A percentile compares a stretch with the other conserved stretches of the same genome.
Evolutionary conservation across 2,329 filamentous ascomycete genomes (phyloP).

Genomic region (Cucurbitaria berberidis): DNA sequence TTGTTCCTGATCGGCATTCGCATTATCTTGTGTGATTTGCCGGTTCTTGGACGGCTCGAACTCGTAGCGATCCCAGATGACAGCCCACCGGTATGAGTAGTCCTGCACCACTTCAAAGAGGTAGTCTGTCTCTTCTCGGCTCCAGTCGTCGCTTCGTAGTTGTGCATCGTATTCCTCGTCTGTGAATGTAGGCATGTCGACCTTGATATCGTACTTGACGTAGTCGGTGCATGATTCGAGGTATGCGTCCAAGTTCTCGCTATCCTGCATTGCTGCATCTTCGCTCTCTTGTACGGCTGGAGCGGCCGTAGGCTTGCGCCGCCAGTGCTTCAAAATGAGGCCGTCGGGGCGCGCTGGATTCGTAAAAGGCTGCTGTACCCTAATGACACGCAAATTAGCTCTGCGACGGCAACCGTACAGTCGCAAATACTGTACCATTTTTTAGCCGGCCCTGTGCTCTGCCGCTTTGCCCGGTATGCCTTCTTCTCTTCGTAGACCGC

Average conservation of each 20-base stretch:
- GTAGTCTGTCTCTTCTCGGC: constrained; percentile 92
- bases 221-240: constrained; percentile 65
- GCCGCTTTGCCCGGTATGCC: constrained; percentile 47
- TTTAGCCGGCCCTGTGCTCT: constrained; percentile 48
- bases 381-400: constrained; percentile 22
- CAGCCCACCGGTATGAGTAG: constrained; percentile 86
- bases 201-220: constrained; percentile 85
- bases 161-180: constrained; percentile 84
- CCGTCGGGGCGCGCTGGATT: constrained; percentile 79
- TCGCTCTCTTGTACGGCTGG: constrained; percentile 39
- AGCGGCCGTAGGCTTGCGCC: constrained; percentile 60
- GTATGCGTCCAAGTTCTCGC: constrained; percentile 45
- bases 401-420: neutral
- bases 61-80: constrained; percentile 93
- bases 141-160: constrained; percentile 79
- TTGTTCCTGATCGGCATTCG: constrained; percentile 27
- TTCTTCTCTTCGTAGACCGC: constrained; percentile 51
- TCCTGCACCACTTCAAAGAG: constrained; percentile 75
- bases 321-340: constrained; percentile 81
- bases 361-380: constrained; percentile 63
- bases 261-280: constrained; percentile 40
- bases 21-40: constrained; percentile 26
- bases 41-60: constrained; percentile 57
- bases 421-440: constrained; percentile 40
- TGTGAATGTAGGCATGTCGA: constrained; percentile 79